These are phyloP conservation scores for Fusarium drepaniforme DNA, from an alignment of 2,329 filamentous ascomycete species.

Conservation along the genomic window DNA sequence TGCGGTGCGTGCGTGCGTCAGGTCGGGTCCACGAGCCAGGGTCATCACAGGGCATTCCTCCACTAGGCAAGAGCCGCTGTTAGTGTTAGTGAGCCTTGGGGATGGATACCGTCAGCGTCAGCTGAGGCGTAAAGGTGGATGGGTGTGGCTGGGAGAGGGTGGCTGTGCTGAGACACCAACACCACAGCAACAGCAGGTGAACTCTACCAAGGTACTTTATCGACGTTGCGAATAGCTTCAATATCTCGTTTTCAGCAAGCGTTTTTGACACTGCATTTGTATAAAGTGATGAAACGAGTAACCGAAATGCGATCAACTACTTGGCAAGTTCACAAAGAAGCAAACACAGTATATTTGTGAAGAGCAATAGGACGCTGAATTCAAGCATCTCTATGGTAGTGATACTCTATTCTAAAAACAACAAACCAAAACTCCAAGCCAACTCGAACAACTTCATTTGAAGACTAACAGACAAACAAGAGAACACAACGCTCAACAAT, in stretches of 20 bases:
- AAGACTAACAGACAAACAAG: neutral
- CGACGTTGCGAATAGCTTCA: neutral
- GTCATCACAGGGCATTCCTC: constrained; percentile 35
- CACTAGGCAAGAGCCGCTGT: constrained; percentile 25
- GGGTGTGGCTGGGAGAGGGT: neutral
- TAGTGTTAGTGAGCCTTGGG: neutral
- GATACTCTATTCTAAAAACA: neutral
- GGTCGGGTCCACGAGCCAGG: constrained; percentile 22
- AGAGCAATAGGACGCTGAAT: neutral
- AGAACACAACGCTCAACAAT: neutral
- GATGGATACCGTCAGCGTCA: neutral
- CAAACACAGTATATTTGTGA: neutral
- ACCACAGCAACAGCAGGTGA: neutral
- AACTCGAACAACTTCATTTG: neutral
- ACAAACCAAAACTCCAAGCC: neutral
- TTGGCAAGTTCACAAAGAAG: neutral
- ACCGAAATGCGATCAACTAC: neutral
- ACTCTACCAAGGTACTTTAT: neutral
- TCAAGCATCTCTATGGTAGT: neutral
- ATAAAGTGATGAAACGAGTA: neutral
- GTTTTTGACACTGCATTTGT: neutral
- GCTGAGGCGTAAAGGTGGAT: neutral
- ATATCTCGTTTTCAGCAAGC: neutral
- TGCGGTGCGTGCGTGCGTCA: constrained; percentile 16
- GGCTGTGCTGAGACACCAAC: neutral